Conservation (phyloP, 495 filamentous ascomycete genomes). For the Tuber melanosporum region DNA sequence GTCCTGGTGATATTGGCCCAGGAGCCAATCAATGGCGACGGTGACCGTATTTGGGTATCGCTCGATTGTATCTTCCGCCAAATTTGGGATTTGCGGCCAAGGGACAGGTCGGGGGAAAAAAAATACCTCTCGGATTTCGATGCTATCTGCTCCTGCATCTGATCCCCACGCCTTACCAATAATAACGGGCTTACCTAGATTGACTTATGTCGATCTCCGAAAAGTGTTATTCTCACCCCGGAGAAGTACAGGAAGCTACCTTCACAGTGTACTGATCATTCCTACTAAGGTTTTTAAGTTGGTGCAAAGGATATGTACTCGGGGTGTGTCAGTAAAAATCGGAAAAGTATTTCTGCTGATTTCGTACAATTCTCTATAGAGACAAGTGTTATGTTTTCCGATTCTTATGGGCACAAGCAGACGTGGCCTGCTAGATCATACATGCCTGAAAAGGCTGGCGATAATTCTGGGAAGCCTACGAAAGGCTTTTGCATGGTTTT, state of each 20-base stretch:
- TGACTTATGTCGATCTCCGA: conserved; percentile 1
- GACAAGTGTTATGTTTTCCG: neutral
- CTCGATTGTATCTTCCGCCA: neutral
- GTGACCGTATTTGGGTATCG: neutral
- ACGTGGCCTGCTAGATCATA: neutral
- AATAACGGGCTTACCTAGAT: conserved; percentile 1
- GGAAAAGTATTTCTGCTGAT: neutral
- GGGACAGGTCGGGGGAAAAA: neutral
- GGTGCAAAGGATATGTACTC: neutral
- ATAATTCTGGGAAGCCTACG: neutral
- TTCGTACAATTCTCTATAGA: neutral
- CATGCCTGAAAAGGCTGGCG: neutral
- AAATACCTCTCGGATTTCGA: neutral
- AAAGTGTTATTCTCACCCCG: neutral
- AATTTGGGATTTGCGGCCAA: neutral
- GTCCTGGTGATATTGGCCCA: neutral
- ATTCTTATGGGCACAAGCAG: neutral
- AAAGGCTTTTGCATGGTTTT: neutral
- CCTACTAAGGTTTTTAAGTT: neutral
- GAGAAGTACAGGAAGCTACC: neutral
- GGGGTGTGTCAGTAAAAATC: neutral
- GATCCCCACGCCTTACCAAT: neutral
- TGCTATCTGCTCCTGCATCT: neutral
- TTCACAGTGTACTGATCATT: neutral
- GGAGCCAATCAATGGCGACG: neutral